phyloP scores from a whole-genome alignment of 2,329 filamentous ascomycete genomes.

The Hypoxylon sp. region DNA sequence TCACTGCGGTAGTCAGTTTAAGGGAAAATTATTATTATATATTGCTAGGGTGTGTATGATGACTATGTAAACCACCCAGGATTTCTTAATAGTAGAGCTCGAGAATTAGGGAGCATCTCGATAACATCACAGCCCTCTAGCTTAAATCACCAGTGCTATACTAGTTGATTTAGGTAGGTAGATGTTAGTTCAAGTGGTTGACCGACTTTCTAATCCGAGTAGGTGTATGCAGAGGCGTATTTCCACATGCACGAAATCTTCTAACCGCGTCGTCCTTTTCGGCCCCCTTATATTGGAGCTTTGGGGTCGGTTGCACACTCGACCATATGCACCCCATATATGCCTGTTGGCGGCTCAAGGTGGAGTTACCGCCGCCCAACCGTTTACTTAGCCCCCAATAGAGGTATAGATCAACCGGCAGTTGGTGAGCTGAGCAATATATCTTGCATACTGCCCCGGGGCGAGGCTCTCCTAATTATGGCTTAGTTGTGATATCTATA shows the following conservation, averaged over 20 bases:
- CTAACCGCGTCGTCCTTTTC: conserved; percentile 6
- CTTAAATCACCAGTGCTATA: not conserved
- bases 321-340: conserved; percentile 20
- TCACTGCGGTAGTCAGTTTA: not conserved
- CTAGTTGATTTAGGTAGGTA: not conserved
- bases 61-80: not conserved
- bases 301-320: conserved; percentile 1
- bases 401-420: not conserved
- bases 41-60: not conserved
- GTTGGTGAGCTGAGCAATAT: conserved; percentile 3
- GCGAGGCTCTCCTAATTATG: not conserved
- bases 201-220: not conserved
- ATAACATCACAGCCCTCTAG: conserved; percentile 1
- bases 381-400: conserved; percentile 1
- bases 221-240: not conserved
- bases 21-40: not conserved
- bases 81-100: too few relatives aligned
- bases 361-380: not conserved
- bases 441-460: not conserved
- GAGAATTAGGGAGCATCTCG: too few relatives aligned
- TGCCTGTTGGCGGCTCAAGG: conserved; percentile 12
- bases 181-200: not conserved
- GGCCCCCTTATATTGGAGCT: not conserved
- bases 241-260: not conserved
- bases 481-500: not conserved